Evolutionary conservation across 108 stramenopile species (phyloP), one percentile per base, ranked within the genome.

Genomic region (Bacterosira constricta): DNA sequence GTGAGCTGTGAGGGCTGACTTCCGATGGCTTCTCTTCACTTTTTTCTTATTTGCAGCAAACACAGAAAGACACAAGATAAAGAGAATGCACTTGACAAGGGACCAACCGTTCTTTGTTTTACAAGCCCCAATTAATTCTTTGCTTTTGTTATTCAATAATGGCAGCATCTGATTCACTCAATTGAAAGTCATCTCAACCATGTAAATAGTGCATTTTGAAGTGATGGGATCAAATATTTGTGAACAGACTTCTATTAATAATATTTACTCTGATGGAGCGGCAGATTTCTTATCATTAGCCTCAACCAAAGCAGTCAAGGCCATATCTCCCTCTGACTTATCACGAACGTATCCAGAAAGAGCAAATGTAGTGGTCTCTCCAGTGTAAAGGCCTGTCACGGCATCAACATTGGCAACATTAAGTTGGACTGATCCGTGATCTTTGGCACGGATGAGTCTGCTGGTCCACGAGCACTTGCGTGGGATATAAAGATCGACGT

Each of bases 391-490:
- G 25, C 96, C 98, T 58, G 96, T 96, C 45, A 78, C 89, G 29
- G 98, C 92, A 71, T 98, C 96, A 41, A 98, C 93, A 83, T 96
- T 93, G 66, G 92, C 96, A 51, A 98, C 96, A 90, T 96, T 96
- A 71, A 98, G 91, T 93, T 98, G 96, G 41, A 98, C 90, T 52
- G 94, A 83, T 36, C 91, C 92, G 84, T 96, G 95, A 60, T 98
- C 98, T 84, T 97, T 97, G 66, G 96, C 93, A 55, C 87, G 63
- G 70, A 98, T 79, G 51, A 98, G 73, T 71, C 98, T 86, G 83
- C 90, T 96, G 56, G 98, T 98, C 90, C 91, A 98, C 23, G 95
- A 95, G 91, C 98, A 98, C 79, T 98, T 98, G 78, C 98, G 89
- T 63, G 98, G 98, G 76, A 98, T 90, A 84, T 98, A 98, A 71